Base-by-base conservation (phyloP, 2,329 filamentous ascomycete species). In the Samsoniella hepiali region DNA sequence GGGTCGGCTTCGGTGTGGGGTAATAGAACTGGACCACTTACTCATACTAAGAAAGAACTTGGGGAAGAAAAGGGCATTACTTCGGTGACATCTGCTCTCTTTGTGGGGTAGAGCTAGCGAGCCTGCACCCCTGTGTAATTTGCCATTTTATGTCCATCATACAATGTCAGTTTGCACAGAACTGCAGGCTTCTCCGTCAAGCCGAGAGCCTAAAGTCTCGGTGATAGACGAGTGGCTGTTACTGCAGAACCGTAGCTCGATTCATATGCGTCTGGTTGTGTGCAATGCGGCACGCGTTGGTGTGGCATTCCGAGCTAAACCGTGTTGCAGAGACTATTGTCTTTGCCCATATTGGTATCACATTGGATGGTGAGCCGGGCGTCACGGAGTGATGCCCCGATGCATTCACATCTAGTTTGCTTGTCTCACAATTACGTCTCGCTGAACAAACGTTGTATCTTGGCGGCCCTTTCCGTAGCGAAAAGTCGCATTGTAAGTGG, bases 81-180 rank as follows among this genome's bases (percentile, higher is more conserved):
- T 51, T 62, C 40, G 59, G 59, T 55, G 59, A 17, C 42, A 45
- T 61, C 29, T 44, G 22, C n/a, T 45, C 11, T 13, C 58, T 53
- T 31, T 49, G 59, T 55, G 59, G 58, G 51, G 59, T 56, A 47
- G 5, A 54, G 34, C 36, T 34, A 49, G 40, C 22, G 27, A 51
- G 50, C 38, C 44, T 32, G 31, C 31, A 42, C 50, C 40, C 22
- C 42, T 47, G 32, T 5, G 42, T 62, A 47, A 56, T 49, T 49
- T 62, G 32, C 51, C 27, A 17, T 50, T 36, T 10, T 40, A 6
- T 17, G 13, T 31, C 36, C 34, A 32, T 50, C 11, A 51, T 40
- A 59, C 31, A 8, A 50, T 27, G n/a, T 42, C 32, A 40, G 9
- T 31, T 17, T 17, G 42, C 45, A 31, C 13, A 22, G 31, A 40